phyloP scores from a whole-genome alignment of 2,329 filamentous ascomycete species.

The Aureobasidium sp. region DNA sequence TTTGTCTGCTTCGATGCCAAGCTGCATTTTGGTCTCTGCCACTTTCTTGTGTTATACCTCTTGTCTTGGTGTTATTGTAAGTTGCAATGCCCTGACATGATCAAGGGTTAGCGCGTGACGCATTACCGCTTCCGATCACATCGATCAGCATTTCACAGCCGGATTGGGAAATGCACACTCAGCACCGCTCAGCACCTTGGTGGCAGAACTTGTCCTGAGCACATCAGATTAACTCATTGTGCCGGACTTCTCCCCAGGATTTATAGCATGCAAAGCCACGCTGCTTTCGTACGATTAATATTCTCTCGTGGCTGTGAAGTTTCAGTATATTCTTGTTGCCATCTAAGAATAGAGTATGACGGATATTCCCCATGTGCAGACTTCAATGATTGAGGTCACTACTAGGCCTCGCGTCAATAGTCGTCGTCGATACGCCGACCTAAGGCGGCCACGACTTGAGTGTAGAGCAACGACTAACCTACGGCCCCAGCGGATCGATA shows the following conservation, averaged over 20 bases:
- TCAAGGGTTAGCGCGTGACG: not conserved
- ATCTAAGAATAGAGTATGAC: conserved; percentile 8
- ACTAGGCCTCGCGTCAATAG: not conserved
- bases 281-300: conserved; percentile 8
- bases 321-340: not conserved
- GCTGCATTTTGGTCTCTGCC: not conserved
- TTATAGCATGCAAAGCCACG: conserved; percentile 9
- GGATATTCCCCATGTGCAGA: not conserved
- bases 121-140: not conserved
- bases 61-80: too few species aligned
- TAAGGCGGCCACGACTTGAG: not conserved
- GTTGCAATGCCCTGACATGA: not conserved
- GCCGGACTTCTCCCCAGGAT: not conserved
- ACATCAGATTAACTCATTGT: not conserved
- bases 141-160: not conserved
- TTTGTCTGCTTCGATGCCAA: not conserved
- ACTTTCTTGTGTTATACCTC: too few species aligned
- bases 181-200: not conserved
- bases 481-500: not conserved
- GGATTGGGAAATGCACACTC: not conserved
- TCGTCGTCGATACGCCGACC: not conserved
- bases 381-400: not conserved
- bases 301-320: not conserved
- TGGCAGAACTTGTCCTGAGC: conserved; percentile 7
- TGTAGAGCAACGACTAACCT: not conserved